These are phyloP conservation scores for Colletotrichum kahawae DNA, from an alignment of 2,329 filamentous ascomycete genomes.

Conservation along the genomic window DNA sequence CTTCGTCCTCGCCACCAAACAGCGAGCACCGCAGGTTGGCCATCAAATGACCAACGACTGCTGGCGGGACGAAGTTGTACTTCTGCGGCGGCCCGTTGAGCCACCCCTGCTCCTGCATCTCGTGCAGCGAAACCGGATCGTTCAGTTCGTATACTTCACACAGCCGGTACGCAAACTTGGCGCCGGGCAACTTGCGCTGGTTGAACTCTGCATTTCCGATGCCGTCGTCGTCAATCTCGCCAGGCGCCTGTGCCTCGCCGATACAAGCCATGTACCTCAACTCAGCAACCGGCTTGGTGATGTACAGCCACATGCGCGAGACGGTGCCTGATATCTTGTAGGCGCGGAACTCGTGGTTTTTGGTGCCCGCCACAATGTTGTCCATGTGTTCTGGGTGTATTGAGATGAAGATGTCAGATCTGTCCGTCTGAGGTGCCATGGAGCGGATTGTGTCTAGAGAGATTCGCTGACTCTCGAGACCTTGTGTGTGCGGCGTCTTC, in stretches of 20 bases:
- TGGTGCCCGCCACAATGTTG: slow-evolving; percentile 52
- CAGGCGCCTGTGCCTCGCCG: slow-evolving; percentile 48
- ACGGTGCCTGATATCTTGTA: slow-evolving; percentile 62
- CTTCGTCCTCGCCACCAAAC: slow-evolving; percentile 37
- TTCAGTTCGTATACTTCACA: slow-evolving; percentile 67
- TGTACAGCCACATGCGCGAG: slow-evolving; percentile 67
- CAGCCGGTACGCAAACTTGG: slow-evolving; percentile 57
- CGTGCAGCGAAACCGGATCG: slow-evolving; percentile 56
- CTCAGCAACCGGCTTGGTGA: slow-evolving; percentile 48
- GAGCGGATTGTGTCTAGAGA: slow-evolving; percentile 52
- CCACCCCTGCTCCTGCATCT: slow-evolving; percentile 62
- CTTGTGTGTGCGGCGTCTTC: slow-evolving; percentile 36
- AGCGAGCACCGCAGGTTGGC: slow-evolving; percentile 61
- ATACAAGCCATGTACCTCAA: slow-evolving; percentile 66
- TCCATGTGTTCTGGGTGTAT: slow-evolving; percentile 51
- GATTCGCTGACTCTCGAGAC: slow-evolving; percentile 55
- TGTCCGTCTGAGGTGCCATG: slow-evolving; percentile 52
- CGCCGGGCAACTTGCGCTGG: slow-evolving; percentile 32
- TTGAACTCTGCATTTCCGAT: slow-evolving; percentile 60
- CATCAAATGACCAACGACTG: slow-evolving; percentile 61
- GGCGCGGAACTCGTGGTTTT: slow-evolving; percentile 60
- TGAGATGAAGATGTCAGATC: slow-evolving; percentile 60
- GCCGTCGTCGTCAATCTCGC: slow-evolving; percentile 50
- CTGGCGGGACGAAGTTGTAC: slow-evolving; percentile 60
- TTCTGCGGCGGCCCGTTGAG: slow-evolving; percentile 53